A percentile compares a stretch with the other conserved stretches of the same genome.
phyloP scores from a whole-genome alignment of 2,329 filamentous ascomycete species.

The Fusarium avenaceum region DNA sequence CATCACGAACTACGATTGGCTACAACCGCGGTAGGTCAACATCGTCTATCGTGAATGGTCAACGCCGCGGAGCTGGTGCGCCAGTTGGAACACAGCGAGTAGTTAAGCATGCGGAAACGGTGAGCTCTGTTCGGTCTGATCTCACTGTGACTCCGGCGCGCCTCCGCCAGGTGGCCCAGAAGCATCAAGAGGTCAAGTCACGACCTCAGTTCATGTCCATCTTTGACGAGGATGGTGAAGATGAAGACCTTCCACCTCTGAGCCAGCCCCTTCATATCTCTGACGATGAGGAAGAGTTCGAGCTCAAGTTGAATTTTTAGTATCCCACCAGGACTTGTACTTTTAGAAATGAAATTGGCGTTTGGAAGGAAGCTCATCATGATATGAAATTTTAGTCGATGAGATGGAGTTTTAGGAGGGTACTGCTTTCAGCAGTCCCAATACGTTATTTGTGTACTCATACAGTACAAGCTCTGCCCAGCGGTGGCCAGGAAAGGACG shows the following conservation, averaged over 20 bases:
- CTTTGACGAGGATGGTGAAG: constrained; percentile 65
- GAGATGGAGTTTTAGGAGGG: constrained; percentile 27
- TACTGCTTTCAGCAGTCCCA: constrained; percentile 4
- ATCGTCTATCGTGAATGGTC: constrained; percentile 60
- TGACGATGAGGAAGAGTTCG: constrained; percentile 68
- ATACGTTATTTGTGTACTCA: neutral
- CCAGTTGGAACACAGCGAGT: constrained; percentile 28
- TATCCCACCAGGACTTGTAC: constrained; percentile 12
- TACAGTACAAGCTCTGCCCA: neutral
- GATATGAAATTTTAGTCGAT: constrained; percentile 1
- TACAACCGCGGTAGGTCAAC: constrained; percentile 81
- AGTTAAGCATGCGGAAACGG: constrained; percentile 32
- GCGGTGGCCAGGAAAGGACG: constrained; percentile 1
- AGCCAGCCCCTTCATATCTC: constrained; percentile 40
- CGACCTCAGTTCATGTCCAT: constrained; percentile 70
- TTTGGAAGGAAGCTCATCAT: constrained; percentile 28
- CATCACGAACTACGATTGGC: constrained; percentile 85
- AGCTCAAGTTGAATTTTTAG: constrained; percentile 62
- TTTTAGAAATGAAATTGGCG: constrained; percentile 35
- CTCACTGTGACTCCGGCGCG: constrained; percentile 64
- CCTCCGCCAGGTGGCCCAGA: constrained; percentile 45
- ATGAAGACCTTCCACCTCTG: constrained; percentile 51
- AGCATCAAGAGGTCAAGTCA: constrained; percentile 47
- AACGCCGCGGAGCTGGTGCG: constrained; percentile 34
- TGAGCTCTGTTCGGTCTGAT: constrained; percentile 43